These are phyloP conservation scores for Phaeomoniella chlamydospora DNA, from an alignment of 2,329 filamentous ascomycete species.

Conservation along the genomic window DNA sequence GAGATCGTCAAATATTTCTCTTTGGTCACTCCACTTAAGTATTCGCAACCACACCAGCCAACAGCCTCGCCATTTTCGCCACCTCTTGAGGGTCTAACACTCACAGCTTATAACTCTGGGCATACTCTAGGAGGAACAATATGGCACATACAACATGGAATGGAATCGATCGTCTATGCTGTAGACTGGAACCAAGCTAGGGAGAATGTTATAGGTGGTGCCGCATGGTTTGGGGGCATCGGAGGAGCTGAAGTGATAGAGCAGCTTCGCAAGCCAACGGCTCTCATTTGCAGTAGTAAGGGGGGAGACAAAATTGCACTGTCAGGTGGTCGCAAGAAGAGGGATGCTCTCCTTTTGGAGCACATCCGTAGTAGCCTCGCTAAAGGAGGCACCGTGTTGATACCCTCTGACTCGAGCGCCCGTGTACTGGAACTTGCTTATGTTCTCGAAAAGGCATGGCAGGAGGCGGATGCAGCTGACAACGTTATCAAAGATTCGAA, in stretches of 20 bases:
- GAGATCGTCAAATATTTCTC: constrained; percentile 91
- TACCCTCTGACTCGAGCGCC: constrained; percentile 92
- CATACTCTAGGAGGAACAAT: constrained; percentile 94
- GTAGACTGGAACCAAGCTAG: constrained; percentile 98
- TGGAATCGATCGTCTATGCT: constrained; percentile 94
- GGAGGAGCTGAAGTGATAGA: constrained; percentile 85
- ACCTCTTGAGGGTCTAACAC: constrained; percentile 75
- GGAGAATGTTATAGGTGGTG: constrained; percentile 86
- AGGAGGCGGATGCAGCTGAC: constrained; percentile 42
- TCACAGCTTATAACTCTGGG: constrained; percentile 93
- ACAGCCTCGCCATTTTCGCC: constrained; percentile 76
- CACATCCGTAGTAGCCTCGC: constrained; percentile 66
- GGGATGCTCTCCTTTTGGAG: constrained; percentile 73
- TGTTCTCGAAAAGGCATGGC: constrained; percentile 83
- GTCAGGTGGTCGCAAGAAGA: constrained; percentile 58
- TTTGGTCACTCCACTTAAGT: constrained; percentile 82
- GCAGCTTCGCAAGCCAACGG: constrained; percentile 82
- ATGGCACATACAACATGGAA: constrained; percentile 94
- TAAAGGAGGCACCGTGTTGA: constrained; percentile 78
- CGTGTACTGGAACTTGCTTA: constrained; percentile 85
- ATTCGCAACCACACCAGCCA: constrained; percentile 90
- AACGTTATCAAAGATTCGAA: constrained; percentile 35
- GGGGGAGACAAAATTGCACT: constrained; percentile 60
- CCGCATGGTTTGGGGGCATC: constrained; percentile 79
- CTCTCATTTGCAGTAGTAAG: constrained; percentile 79